A percentile compares a stretch with the other conserved stretches of the same genome.
phyloP scores from a whole-genome alignment of 1,284 basidiomycete genomes.

The Rhodotorula sp. region DNA sequence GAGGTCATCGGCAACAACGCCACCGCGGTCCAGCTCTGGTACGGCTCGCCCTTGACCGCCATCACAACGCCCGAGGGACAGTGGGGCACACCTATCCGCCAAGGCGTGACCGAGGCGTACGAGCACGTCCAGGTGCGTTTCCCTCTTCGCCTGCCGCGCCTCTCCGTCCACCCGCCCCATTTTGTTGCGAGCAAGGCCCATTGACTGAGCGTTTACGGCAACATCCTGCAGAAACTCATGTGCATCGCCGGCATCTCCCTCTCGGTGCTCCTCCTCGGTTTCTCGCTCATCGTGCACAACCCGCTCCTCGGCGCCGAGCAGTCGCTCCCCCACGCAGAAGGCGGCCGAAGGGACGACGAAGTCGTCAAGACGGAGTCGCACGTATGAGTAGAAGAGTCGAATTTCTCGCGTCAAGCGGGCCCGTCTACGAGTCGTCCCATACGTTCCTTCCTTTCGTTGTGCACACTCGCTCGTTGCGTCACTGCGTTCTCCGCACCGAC shows the following conservation, averaged over 20 bases:
- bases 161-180: no score
- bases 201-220: constrained; percentile 27
- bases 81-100: background rate
- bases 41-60: background rate
- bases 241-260: background rate
- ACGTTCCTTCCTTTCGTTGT: no score
- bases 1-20: constrained; percentile 45
- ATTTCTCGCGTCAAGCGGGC: no score
- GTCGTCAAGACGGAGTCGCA: background rate
- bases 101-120: constrained; percentile 45
- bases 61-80: background rate
- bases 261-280: constrained; percentile 39
- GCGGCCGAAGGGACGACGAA: background rate
- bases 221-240: background rate
- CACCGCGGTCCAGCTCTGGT: constrained; percentile 27
- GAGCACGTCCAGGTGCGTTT: constrained; percentile 46
- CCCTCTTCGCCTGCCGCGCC: no score
- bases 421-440: no score
- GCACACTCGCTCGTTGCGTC: no score
- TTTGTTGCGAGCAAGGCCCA: no score
- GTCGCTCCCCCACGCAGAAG: constrained; percentile 6
- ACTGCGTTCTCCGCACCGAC: no score
- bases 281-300: constrained; percentile 44
- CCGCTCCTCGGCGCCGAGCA: constrained; percentile 47
- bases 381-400: background rate